phyloP scores from a whole-genome alignment of 1,284 basidiomycete species.

The Lignosus rhinocerotis region DNA sequence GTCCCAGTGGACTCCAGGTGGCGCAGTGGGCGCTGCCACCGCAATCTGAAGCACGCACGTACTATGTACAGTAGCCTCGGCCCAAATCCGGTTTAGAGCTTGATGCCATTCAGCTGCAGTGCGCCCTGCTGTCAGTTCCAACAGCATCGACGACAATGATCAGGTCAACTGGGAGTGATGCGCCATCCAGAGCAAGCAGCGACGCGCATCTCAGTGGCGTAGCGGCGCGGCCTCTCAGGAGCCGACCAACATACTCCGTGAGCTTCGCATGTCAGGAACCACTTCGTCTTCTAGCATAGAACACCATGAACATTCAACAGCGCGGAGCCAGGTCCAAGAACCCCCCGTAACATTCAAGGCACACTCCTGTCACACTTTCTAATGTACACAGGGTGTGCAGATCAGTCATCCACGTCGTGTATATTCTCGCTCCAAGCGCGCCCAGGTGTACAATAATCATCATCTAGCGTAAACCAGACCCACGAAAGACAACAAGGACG shows the following conservation, averaged over 20 bases:
- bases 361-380: background rate
- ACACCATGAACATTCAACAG: background rate
- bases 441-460: conserved; percentile 25
- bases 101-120: background rate
- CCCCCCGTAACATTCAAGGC: background rate
- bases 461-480: conserved; percentile 21
- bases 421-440: conserved; percentile 6
- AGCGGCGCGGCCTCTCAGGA: background rate
- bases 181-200: background rate
- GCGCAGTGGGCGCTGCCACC: background rate
- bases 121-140: background rate
- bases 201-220: background rate
- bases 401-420: conserved; percentile 16
- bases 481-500: conserved; percentile 18
- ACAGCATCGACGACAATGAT: background rate
- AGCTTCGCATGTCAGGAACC: background rate
- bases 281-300: background rate
- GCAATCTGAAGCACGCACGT: background rate
- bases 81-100: conserved; percentile 1
- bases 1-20: background rate
- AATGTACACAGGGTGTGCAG: background rate
- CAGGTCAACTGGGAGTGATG: too few species aligned
- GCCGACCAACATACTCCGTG: background rate
- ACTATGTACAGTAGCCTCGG: background rate
- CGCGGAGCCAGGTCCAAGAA: background rate